A percentile compares a stretch with the other conserved stretches of the same genome.
Evolutionary conservation across 23 red algal genomes (phyloP).

Genomic region (Cyanidioschyzon merolae): DNA sequence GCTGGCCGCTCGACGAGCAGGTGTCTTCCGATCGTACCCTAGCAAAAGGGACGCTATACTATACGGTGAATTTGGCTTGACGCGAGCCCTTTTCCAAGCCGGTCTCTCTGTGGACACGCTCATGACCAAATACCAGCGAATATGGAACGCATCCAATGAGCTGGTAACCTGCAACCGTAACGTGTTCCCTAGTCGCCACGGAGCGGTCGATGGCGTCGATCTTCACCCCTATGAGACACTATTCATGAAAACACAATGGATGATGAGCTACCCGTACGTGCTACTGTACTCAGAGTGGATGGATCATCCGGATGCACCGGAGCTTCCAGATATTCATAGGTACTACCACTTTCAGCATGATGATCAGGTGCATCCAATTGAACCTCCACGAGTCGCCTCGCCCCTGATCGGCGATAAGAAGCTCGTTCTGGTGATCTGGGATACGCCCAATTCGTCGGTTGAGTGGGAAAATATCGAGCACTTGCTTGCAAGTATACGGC

Average conservation of each 20-base stretch:
- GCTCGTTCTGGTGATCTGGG: slow-evolving; percentile 5
- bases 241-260: slow-evolving; percentile 8
- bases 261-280: background rate
- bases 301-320: background rate
- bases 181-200: background rate
- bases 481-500: background rate
- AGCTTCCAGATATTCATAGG: background rate
- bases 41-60: background rate
- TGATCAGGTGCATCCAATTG: background rate
- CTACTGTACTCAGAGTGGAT: slow-evolving; percentile 13
- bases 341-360: slow-evolving; percentile 1
- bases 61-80: background rate
- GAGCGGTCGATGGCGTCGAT: slow-evolving; percentile 5
- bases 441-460: background rate
- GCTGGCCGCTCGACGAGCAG: background rate
- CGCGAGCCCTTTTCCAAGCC: background rate
- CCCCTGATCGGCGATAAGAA: background rate
- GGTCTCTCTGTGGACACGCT: background rate
- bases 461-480: slow-evolving; percentile 8
- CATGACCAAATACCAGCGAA: slow-evolving; percentile 2
- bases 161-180: background rate
- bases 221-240: slow-evolving; percentile 6
- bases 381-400: background rate
- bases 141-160: background rate
- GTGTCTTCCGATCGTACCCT: background rate